Evolutionary conservation across 192 early-diverging fungal species (phyloP).

Genomic region (Mortierella antarctica): DNA sequence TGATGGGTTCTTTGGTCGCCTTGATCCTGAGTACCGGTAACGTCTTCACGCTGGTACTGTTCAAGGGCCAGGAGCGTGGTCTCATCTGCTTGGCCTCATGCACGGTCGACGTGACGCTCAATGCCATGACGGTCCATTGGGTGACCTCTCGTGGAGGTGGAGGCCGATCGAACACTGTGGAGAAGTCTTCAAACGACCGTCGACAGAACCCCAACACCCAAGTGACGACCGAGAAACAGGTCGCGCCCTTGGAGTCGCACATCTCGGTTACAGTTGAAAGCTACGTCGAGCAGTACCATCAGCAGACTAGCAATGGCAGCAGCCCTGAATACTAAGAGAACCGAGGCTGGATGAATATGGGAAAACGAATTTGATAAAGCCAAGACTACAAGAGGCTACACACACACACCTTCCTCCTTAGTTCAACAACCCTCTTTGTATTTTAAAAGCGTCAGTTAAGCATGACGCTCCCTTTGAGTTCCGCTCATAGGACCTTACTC

Average conservation of each 20-base stretch:
- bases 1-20: constrained; percentile 55
- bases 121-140: constrained; percentile 58
- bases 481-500: no score
- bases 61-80: constrained; percentile 57
- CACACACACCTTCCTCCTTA: no score
- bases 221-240: constrained; percentile 23
- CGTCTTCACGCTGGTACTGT: constrained; percentile 49
- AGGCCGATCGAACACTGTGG: neutral
- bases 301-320: constrained; percentile 21
- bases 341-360: neutral
- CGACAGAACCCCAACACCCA: neutral
- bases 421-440: no score
- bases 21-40: constrained; percentile 56
- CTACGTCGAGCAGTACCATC: constrained; percentile 46
- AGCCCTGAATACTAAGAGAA: neutral
- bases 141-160: constrained; percentile 46
- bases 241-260: constrained; percentile 29
- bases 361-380: neutral
- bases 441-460: no score
- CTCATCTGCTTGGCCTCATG: constrained; percentile 60
- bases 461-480: no score
- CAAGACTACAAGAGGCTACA: no score
- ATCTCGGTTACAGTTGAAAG: constrained; percentile 42
- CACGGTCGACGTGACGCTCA: constrained; percentile 61
- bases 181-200: constrained; percentile 10